Base-by-base conservation (phyloP, 2,329 filamentous ascomycete genomes). In the Acrocalymma vagum region DNA sequence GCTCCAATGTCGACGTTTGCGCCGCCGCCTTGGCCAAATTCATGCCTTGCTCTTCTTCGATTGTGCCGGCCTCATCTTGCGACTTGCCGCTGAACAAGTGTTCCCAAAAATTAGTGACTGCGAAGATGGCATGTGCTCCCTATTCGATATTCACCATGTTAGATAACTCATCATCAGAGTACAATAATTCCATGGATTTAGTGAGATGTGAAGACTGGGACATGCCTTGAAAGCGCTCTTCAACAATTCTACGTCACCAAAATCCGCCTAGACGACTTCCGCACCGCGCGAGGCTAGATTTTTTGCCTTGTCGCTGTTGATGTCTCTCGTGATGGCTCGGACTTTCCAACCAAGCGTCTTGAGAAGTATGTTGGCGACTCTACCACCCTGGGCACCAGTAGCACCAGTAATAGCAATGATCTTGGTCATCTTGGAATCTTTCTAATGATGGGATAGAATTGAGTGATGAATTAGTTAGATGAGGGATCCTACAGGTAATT, bases 11-110 rank as follows among this genome's bases (percentile, higher is more conserved):
- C 1, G 51, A 5, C 0, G 59, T 68, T 15, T 55, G 42, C 3
- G 63, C 54, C 0, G 72, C 73, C 2, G 72, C 68, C 4, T 58
- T 61, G 5, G 71, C 72, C 5, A 76, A 38, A 30, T 70, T 73
- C 27, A 60, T 67, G 3, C 64, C 72, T 31, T 72, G 69, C 5
- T 36, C 27, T 3, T 49, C 42, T 50, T 77, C 74, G 7, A 22
- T 60, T 45, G 41, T 32, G 18, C 45, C 42, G 35, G 42, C 33
- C 14, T 25, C 36, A 60, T 53, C 11, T 65, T 58, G 1, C n/a
- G n/a, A n/a, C 58, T 45, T 5, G 62, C 55, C 5, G 57, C 35
- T 2, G 24, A 46, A 2, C 37, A 49, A 15, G 60, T 16, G 27
- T 8, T 45, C 45, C 42, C 42, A 45, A 31, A 33, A 49, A 23